Percentiles rank a stretch among this genome's conserved stretches.
These are phyloP conservation scores for Pythium pectinolyticum DNA, from an alignment of 352 stramenopile species.

Conservation along the genomic window DNA sequence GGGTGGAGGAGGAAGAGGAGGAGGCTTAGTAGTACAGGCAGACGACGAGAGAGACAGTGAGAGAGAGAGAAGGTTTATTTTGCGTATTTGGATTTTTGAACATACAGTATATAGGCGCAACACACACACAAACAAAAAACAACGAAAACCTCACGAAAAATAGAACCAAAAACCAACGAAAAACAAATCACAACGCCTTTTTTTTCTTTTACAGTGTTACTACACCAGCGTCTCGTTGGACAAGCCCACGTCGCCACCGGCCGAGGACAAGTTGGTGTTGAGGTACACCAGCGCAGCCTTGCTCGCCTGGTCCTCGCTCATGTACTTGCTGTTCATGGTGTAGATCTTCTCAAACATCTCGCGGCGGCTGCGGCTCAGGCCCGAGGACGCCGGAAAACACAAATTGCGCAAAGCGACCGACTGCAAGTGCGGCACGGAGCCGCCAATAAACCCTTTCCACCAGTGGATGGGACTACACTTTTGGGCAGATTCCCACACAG, in stretches of 20 bases:
- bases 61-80: too few relatives aligned
- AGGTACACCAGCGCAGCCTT: slow-evolving; percentile 73
- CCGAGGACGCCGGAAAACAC: slow-evolving; percentile 56
- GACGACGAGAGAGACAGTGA: too few relatives aligned
- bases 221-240: slow-evolving; percentile 53
- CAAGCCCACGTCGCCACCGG: slow-evolving; percentile 36
- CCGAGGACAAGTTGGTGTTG: slow-evolving; percentile 56
- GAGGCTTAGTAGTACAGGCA: too few relatives aligned
- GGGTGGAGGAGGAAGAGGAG: neutral
- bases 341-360: slow-evolving; percentile 63
- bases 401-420: slow-evolving; percentile 59
- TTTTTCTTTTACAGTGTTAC: neutral
- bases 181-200: slow-evolving; percentile 3
- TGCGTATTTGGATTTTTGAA: slow-evolving; percentile 27
- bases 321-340: slow-evolving; percentile 54
- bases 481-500: slow-evolving; percentile 71
- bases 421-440: slow-evolving; percentile 68
- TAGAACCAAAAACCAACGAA: slow-evolving; percentile 14
- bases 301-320: slow-evolving; percentile 71
- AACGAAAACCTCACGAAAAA: neutral
- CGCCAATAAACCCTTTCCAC: slow-evolving; percentile 82
- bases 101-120: slow-evolving; percentile 27
- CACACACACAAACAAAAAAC: neutral
- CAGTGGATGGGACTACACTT: slow-evolving; percentile 72
- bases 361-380: slow-evolving; percentile 47